Base-by-base conservation (phyloP, 768 basidiomycete species). In the Tylopilus felleus region DNA sequence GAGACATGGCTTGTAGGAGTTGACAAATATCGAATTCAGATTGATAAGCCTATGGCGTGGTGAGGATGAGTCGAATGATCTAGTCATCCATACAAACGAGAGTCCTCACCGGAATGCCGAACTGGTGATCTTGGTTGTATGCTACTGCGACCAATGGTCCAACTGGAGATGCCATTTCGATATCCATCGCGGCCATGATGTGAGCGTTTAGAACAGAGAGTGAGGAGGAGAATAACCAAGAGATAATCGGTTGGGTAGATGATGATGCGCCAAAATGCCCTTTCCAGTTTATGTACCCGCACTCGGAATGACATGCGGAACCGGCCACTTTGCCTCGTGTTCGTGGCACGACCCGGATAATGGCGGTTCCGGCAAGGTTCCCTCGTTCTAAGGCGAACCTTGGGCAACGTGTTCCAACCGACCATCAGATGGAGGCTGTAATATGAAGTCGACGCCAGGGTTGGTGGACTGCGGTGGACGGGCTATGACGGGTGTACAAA, bases 11-110 rank as follows among this genome's bases (percentile, higher is more conserved):
- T 47, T 78, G 76, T 35, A 85, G 53, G 0, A 84, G 69, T 44
- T 75, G 73, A 62, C 83, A 84, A 25, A 85, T 71, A 65, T 84
- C 80, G 53, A 79, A 65, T 7, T 72, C 68, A 17, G 68, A 49
- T 38, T 63, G 62, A 54, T 64, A 71, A 40, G 57, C 52, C 69
- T 70, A 39, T 12, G 38, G 13, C 14, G 27, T 22, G 36, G 36
- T 29, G 40, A 46, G 53, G 42, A 50, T 25, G 55, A 38, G 61
- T 44, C 36, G 49, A 57, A 33, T 4, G 41, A 51, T 45, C 1
- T 9, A 25, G 19, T 28, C 33, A 6, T 44, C 9, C 36, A 13
- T 33, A 23, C 19, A 43, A 19, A 43, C 17, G 33, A 43, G 9
- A 13, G 39, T n/a, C 8, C 68, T 56, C 52, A 70, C 69, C 17